phyloP scores from a whole-genome alignment of 1,284 basidiomycete genomes.

The Boletellus deceptivus region DNA sequence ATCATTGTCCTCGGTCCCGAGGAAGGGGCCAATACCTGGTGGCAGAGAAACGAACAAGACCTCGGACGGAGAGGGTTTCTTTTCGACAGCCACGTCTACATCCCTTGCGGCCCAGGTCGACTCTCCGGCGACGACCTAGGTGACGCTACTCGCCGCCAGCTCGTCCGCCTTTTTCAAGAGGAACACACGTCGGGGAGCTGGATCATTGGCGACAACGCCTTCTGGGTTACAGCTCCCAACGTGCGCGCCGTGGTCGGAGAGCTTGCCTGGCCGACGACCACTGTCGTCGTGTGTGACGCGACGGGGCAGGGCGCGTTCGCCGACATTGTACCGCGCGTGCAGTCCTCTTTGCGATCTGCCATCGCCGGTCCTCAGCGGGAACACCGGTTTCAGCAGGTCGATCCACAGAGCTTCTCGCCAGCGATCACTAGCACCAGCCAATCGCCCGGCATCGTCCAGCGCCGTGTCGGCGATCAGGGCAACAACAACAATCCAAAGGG shows the following conservation, averaged over 20 bases:
- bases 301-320: constrained; percentile 11
- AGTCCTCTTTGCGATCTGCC: constrained; percentile 8
- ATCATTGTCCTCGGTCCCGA: constrained; percentile 23
- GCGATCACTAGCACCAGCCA: neutral
- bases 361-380: neutral
- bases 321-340: constrained; percentile 7
- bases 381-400: constrained; percentile 22
- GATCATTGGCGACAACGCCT: constrained; percentile 11
- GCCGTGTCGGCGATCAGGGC: neutral
- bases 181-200: constrained; percentile 14
- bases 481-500: neutral
- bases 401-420: constrained; percentile 8
- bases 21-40: constrained; percentile 13
- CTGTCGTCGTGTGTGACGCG: constrained; percentile 20
- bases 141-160: neutral
- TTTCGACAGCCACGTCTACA: constrained; percentile 22
- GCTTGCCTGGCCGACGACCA: constrained; percentile 25
- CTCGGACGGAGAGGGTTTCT: constrained; percentile 16
- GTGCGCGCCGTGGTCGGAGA: constrained; percentile 20
- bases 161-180: constrained; percentile 13
- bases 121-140: neutral
- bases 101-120: constrained; percentile 14
- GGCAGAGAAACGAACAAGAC: constrained; percentile 15
- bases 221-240: constrained; percentile 20
- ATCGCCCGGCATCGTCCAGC: neutral